These are phyloP conservation scores for Lanmaoa rubissima DNA, from an alignment of 768 basidiomycete species.

Conservation along the genomic window DNA sequence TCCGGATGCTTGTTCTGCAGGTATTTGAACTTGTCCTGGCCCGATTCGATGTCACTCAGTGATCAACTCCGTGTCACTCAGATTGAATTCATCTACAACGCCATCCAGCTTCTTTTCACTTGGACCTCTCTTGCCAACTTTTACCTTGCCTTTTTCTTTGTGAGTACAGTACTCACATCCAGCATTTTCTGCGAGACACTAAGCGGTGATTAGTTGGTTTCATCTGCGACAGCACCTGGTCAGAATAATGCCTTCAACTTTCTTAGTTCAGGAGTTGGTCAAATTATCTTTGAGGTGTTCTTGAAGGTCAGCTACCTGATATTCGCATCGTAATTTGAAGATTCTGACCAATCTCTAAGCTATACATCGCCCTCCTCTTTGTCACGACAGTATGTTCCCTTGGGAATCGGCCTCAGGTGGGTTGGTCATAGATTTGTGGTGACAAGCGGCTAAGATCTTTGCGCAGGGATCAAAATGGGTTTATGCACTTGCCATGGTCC, in stretches of 20 bases:
- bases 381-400: slow-evolving; percentile 83
- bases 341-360: slow-evolving; percentile 32
- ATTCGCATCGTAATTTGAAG: slow-evolving; percentile 16
- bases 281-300: slow-evolving; percentile 76
- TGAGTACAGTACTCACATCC: slow-evolving; percentile 47
- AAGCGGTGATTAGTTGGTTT: slow-evolving; percentile 58
- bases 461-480: slow-evolving; percentile 80
- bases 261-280: slow-evolving; percentile 67
- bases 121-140: slow-evolving; percentile 95
- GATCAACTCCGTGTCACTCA: slow-evolving; percentile 25
- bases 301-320: slow-evolving; percentile 40
- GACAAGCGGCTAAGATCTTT: slow-evolving; percentile 1
- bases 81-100: slow-evolving; percentile 91
- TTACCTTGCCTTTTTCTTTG: slow-evolving; percentile 93
- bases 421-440: slow-evolving; percentile 11
- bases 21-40: slow-evolving; percentile 16
- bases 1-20: slow-evolving; percentile 76
- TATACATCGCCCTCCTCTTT: slow-evolving; percentile 85
- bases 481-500: slow-evolving; percentile 69
- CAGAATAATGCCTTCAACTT: slow-evolving; percentile 77
- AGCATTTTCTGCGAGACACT: slow-evolving; percentile 20
- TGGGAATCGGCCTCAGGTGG: slow-evolving; percentile 79
- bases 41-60: not conserved
- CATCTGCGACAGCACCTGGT: slow-evolving; percentile 64
- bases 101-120: slow-evolving; percentile 84